Conservation (phyloP, 768 basidiomycete species). For the Sporobolomyces phaffii region DNA sequence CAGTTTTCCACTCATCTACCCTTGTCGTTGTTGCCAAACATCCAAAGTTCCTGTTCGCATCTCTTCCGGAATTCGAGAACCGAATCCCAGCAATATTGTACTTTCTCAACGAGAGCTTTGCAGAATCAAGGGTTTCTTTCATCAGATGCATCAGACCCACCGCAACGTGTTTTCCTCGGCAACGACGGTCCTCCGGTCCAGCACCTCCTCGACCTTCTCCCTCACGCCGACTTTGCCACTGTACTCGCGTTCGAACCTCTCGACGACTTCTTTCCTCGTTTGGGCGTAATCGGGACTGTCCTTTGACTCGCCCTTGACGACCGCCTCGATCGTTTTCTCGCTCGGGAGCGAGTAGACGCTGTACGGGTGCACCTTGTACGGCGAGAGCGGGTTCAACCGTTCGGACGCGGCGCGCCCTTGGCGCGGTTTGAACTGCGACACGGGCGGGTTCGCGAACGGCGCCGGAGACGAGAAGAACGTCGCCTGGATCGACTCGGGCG, state of each 20-base stretch:
- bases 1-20: not conserved
- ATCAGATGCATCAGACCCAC: constrained; percentile 37
- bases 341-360: constrained; percentile 63
- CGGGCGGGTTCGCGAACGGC: constrained; percentile 32
- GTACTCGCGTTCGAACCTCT: constrained; percentile 55
- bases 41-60: not conserved
- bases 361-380: constrained; percentile 42
- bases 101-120: too few species aligned
- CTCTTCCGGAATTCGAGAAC: not conserved
- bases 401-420: too few species aligned
- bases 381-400: constrained; percentile 41
- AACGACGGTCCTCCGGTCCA: constrained; percentile 59
- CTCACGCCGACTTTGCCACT: constrained; percentile 57
- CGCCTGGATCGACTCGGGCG: constrained; percentile 53
- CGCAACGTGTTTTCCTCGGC: constrained; percentile 36
- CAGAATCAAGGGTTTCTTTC: not conserved
- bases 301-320: constrained; percentile 62
- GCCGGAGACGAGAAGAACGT: constrained; percentile 57
- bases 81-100: too few species aligned
- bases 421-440: constrained; percentile 26
- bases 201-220: constrained; percentile 72
- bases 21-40: not conserved
- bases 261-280: constrained; percentile 60
- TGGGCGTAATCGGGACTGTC: constrained; percentile 60
- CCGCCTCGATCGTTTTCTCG: constrained; percentile 63